These are phyloP conservation scores for Aspergillus pseudoterreus DNA, from an alignment of 2,329 filamentous ascomycete species.

Conservation along the genomic window DNA sequence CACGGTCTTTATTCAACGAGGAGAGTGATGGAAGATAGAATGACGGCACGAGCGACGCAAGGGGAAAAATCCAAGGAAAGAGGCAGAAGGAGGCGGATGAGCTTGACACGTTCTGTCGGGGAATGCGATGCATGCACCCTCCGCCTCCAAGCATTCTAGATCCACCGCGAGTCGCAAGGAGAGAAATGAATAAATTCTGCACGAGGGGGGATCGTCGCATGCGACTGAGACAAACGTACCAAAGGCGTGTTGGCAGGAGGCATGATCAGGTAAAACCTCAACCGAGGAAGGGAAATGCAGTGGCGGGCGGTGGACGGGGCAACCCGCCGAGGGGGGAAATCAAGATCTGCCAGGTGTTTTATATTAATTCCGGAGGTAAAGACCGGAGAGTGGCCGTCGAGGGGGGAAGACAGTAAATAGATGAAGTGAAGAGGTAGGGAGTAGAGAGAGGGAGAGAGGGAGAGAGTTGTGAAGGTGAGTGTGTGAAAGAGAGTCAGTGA, in stretches of 20 bases:
- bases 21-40: not conserved
- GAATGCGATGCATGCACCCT: not conserved
- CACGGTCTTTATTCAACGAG: not conserved
- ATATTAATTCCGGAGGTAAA: not conserved
- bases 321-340: slow-evolving; percentile 4
- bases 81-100: not conserved
- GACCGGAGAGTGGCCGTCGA: not conserved
- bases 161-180: slow-evolving; percentile 10
- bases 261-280: slow-evolving; percentile 24
- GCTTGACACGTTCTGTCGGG: not conserved
- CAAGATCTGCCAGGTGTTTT: not conserved
- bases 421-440: not conserved
- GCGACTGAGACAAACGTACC: slow-evolving; percentile 28
- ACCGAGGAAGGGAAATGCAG: not conserved
- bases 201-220: not conserved
- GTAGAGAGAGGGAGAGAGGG: not conserved
- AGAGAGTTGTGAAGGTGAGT: not conserved
- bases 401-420: too few species aligned
- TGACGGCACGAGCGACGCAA: not conserved
- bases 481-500: not conserved
- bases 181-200: slow-evolving; percentile 9
- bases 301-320: slow-evolving; percentile 1
- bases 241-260: slow-evolving; percentile 43
- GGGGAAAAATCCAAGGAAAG: not conserved
- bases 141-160: not conserved